Evolutionary conservation across 2,329 filamentous ascomycete genomes (phyloP), one percentile per base, ranked within the genome.

Genomic region (Westerdykella ornata): DNA sequence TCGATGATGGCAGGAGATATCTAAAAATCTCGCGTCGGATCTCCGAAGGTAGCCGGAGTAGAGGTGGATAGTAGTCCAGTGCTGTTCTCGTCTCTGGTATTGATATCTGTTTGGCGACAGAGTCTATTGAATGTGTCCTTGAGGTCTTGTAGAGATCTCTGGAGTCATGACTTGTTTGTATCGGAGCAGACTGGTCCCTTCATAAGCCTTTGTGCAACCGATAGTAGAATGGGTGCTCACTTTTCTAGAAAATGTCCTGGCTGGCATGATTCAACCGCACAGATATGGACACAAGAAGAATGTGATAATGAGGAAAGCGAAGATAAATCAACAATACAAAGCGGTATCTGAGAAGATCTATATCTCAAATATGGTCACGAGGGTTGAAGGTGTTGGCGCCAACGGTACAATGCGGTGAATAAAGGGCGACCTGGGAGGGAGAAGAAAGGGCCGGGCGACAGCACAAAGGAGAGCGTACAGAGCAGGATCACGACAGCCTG

Each of bases 31-130:
- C 61, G 38, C 61, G 56, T 16, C 64, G 56, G 32, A 67, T 61
- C 37, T 67, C 64, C 15, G 59, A 59, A 6, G 64, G 64, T n/a
- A 67, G 62, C 32, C 62, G 57, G 12, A 67, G 52, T 26, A 67
- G 52, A 13, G 60, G 63, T 13, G 64, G 62, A 38, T 56, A 63
- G 35, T 58, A 59, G 47, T 64, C 59, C 44, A 63, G 38, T 30
- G 60, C 56, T 16, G 61, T 63, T 39, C 63, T 63, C 12, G 60
- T 62, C 38, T 64, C 61, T 6, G 62, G 56, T 38, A 63, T 64
- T 11, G 62, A 64, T 34, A 59, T 56, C 42, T 64, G 59, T 43
- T 63, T 63, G 28, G 56, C 53, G 26, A 63, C 52, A 12, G 60
- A 58, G 16, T 63, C 59, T 35, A 46, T 56, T 28, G 60, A 60